Evolutionary conservation across 352 stramenopile genomes (phyloP), one percentile per base, ranked within the genome.

Genomic region (Phytophthora constricta): DNA sequence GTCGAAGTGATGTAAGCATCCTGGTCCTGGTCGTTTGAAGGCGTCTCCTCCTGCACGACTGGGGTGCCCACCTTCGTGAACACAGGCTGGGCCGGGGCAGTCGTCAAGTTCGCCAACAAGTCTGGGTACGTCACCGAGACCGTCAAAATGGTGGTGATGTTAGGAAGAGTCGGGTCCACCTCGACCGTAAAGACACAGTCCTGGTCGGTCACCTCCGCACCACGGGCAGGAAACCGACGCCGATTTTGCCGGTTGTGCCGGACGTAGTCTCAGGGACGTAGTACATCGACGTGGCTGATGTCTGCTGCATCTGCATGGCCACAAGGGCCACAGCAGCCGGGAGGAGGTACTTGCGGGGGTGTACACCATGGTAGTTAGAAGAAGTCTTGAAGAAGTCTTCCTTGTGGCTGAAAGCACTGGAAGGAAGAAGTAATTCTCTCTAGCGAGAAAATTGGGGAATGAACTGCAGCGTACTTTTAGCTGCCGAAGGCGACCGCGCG

Each of bases 371-470:
- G 57, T 60, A n/a, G 31, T 11, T 41, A n/a, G n/a, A n/a, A n/a
- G n/a, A n/a, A 11, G 39, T 53, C 34, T 39, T 16, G 13, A 26
- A 48, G 42, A 14, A 16, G 41, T 22, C 41, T 47, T 11, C 22
- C 41, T 17, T 20, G 19, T 9, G 41, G 41, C 41, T 23, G 41
- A 47, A 8, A 19, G 3, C 1, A 28, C 60, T 48, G 51, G 51
- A 33, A 60, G 28, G 49, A 22, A 66, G 49, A 46, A 41, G 65
- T 72, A 68, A 68, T 72, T 46, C 62, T 60, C 8, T 20, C 8
- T n/a, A n/a, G 33, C 51, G 65, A 72, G 65, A 31, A 68, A 56
- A 72, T 72, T 72, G 28, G 58, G n/a, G 26, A 72, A 64, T 72
- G 65, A 68, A 39, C 25, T 22, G 53, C 45, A 45, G 4, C 16